Evolutionary conservation across 352 stramenopile species (phyloP).

Genomic region (Globisporangium acanthophoron): DNA sequence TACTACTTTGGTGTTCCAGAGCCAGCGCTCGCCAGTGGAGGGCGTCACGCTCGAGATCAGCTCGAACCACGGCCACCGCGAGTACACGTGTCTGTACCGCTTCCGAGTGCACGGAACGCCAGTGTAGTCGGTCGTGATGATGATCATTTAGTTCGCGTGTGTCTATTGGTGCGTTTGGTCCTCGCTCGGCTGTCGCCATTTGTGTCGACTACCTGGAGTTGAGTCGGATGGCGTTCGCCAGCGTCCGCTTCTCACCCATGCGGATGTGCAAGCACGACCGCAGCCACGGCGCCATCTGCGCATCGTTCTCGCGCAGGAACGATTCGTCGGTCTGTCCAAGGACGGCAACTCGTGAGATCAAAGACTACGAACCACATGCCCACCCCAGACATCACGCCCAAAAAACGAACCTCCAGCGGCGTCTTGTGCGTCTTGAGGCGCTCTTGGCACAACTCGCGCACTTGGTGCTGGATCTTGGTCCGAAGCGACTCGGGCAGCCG

Average conservation of each 20-base stretch:
- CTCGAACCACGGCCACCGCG: constrained; percentile 78
- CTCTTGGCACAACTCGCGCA: constrained; percentile 5
- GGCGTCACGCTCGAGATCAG: constrained; percentile 68
- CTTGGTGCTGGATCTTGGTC: constrained; percentile 13
- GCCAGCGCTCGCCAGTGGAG: constrained; percentile 46
- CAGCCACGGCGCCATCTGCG: constrained; percentile 57
- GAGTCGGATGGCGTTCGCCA: constrained; percentile 17
- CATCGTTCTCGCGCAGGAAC: constrained; percentile 37
- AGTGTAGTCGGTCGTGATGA: constrained; percentile 4
- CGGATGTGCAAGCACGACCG: constrained; percentile 60
- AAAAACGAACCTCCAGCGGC: constrained; percentile 19
- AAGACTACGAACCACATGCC: neutral
- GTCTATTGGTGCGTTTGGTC: neutral
- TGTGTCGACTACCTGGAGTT: neutral
- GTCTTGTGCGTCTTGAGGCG: constrained; percentile 17
- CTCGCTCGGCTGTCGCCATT: neutral
- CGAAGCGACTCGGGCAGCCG: constrained; percentile 22
- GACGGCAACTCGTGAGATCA: neutral
- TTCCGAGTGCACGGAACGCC: constrained; percentile 69
- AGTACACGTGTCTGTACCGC: constrained; percentile 91
- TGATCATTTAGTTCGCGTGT: neutral
- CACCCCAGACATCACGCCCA: neutral
- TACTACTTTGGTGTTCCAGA: constrained; percentile 15
- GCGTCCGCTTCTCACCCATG: constrained; percentile 54
- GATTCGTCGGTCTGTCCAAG: constrained; percentile 33